Base-by-base conservation (phyloP, 176 grass and related monocot species). In the Hordeum marinum region DNA sequence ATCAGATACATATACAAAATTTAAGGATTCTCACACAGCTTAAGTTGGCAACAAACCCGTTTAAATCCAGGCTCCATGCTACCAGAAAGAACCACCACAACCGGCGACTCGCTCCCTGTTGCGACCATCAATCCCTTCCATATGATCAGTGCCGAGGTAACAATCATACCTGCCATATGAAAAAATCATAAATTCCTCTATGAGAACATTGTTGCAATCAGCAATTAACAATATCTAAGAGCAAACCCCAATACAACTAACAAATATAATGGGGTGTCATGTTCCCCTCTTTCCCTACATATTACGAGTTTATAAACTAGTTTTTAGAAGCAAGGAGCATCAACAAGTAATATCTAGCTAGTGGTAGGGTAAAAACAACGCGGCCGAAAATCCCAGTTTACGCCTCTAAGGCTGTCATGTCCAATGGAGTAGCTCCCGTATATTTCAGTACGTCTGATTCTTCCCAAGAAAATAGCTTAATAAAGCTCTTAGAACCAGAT, bases 31-130 rank as follows among this genome's bases (percentile, higher is more conserved):
- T 58, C 12, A 21, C 48, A 52, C 27, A 18, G 25, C 10, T 1
- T 17, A 50, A 75, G 43, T 75, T 35, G 29, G 40, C 14, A 87
- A 90, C 91, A 50, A 4, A 90, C 91, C 88, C 91, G 88, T 83
- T 88, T 90, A 87, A 93, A 93, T 86, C 91, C 91, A 57, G 91
- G 91, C 76, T 90, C 91, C 91, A 93, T 93, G 79, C 91, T 93
- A 45, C 88, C 91, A 75, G 91, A 93, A 50, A 93, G 88, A 85
- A 93, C 91, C 77, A 93, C 91, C 46, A 93, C 91, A 8, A 93
- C 88, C 7, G 91, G 91, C n/a, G 91, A 93, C 23, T 93, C 91
- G 3, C 91, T 90, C 35, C 88, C 91, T 7, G 91, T 93, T 11
- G 90, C 9, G 8, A 86, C 85, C 52, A 93, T 93, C 85, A 93